Evolutionary conservation across 2,329 filamentous ascomycete genomes (phyloP), one percentile per base, ranked within the genome.

Genomic region (Aspergillus ibericus): DNA sequence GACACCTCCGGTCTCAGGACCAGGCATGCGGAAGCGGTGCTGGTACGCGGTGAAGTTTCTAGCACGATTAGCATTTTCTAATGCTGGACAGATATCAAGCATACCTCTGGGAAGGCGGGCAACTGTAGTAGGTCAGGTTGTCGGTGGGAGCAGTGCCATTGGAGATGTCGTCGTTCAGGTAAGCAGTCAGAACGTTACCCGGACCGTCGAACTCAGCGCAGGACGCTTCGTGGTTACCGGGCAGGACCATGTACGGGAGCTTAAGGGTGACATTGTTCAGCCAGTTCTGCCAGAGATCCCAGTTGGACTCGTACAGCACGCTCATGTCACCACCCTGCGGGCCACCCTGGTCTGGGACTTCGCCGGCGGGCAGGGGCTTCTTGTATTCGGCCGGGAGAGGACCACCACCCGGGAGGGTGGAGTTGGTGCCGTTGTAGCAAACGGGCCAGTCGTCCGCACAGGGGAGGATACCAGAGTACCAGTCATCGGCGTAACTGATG

Each of bases 231-330:
- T 83, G 81, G 67, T 84, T 83, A 12, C 81, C 81, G 1, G 80
- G 78, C 5, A 80, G 62, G 18, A 79, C 76, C 80, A 82, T 82
- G 71, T 82, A 81, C 0, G 80, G 80, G 7, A 81, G 69, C 64
- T 77, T 79, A 49, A 59, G 70, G 9, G 77, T 76, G 49, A 82
- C 68, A 7, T 66, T 66, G 61, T 72, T 74, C 62, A 81, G 72
- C 78, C 79, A 81, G 65, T 82, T 78, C 65, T 82, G 80, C 79
- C 80, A 82, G 5, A 82, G 70, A 66, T 82, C 80, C 79, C 79
- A 82, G 63, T 82, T 82, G 22, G 75, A 77, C 67, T 82, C 80
- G 66, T 82, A 82, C 13, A 83, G 61, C 0, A 78, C 75, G 50
- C 72, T 79, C 74, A 81, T 79, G 58, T 82, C 80, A 53, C 80